Conservation (phyloP, 441 rosid genomes). For the Bocquillonia castaneifolia region DNA sequence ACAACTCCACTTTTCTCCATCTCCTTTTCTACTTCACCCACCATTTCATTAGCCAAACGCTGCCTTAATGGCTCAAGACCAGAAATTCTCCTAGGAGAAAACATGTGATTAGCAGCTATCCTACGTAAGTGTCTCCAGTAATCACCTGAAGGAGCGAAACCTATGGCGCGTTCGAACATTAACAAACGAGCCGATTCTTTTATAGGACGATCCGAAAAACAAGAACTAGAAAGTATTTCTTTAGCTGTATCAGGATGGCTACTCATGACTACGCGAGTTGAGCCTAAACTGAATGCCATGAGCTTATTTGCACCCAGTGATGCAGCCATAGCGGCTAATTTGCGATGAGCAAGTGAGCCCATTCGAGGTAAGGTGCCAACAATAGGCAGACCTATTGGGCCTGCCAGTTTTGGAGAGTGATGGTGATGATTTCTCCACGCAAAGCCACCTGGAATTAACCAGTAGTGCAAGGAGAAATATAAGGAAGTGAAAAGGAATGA, state of each 20-base stretch:
- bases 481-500: constrained; percentile 19
- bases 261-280: constrained; percentile 43
- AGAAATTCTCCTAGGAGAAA: constrained; percentile 47
- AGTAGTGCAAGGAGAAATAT: constrained; percentile 29
- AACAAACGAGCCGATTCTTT: constrained; percentile 49
- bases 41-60: constrained; percentile 36
- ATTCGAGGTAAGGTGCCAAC: constrained; percentile 48
- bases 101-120: constrained; percentile 50
- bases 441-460: constrained; percentile 58
- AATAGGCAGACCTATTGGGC: constrained; percentile 52
- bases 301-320: constrained; percentile 40
- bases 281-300: constrained; percentile 58
- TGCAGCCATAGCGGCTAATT: constrained; percentile 43
- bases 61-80: constrained; percentile 36
- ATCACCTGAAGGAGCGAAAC: constrained; percentile 56
- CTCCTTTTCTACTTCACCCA: constrained; percentile 20
- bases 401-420: constrained; percentile 25
- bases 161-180: constrained; percentile 71
- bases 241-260: constrained; percentile 59
- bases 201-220: constrained; percentile 59
- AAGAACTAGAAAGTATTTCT: constrained; percentile 46
- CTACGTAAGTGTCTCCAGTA: constrained; percentile 56
- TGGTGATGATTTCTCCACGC: constrained; percentile 53
- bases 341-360: constrained; percentile 60
- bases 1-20: constrained; percentile 34